Base-by-base conservation (phyloP, 2,329 filamentous ascomycete species). In the Macrophomina tecta region DNA sequence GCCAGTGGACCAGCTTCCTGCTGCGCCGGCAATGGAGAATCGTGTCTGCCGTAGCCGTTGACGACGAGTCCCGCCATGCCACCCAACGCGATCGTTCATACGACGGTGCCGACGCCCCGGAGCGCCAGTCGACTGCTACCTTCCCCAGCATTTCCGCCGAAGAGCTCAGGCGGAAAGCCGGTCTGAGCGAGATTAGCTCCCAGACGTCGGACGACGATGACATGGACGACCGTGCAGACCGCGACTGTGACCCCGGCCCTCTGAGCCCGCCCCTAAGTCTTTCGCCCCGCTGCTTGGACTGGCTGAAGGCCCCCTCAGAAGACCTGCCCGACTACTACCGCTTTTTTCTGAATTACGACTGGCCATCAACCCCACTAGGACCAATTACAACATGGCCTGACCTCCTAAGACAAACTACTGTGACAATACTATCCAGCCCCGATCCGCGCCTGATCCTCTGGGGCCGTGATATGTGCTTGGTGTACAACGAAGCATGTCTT, bases 401-500 rank as follows among this genome's bases (percentile, higher is more conserved):
- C 30, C 90, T 92, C 70, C 78, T 94, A 63, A 86, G 91, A 63
- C 86, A 86, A 69, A 90, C 93, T 85, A 88, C 90, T 36, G 93
- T 93, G 73, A 80, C 93, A 63, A 86, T 94, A 69, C 91, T 94
- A 89, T 71, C 71, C 30, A 71, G 74, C 52, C 69, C 66, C 4
- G 64, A 72, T 7, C 89, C 90, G 0, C 86, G 88, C 3, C 86
- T 90, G 11, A 84, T 93, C 79, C 5, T 67, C 12, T 67, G 65
- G 65, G 65, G 65, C 5, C 36, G 28, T n/a, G 55, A 92, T 91
- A 75, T 93, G 90, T 90, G 90, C 90, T 0, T 80, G 81, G 1
- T 90, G 45, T 90, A 90, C 76, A 90, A 90, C 71, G 87, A 90
- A 73, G 85, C 87, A 1, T 90, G 89, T 72, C 84, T 90, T 49